Evolutionary conservation across 2,329 filamentous ascomycete species (phyloP), one percentile per base, ranked within the genome.

Genomic region (Epichloe hybrida): DNA sequence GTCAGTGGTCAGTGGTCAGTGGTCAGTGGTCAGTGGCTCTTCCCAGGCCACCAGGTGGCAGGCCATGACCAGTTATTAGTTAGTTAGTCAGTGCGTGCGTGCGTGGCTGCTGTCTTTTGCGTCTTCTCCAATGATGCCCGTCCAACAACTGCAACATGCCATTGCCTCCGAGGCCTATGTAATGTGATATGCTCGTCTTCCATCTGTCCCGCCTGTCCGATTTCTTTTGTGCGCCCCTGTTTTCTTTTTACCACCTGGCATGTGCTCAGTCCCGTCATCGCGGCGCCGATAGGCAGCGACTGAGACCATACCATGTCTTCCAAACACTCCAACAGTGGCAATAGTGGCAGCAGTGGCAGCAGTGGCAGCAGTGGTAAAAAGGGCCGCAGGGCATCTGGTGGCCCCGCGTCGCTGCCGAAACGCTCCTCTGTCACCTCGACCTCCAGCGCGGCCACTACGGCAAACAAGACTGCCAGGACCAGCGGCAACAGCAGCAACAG

Each of bases 231-330:
- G 4, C 17, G 9, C 3, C 35, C 13, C 9, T 34, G 55, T 43
- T 20, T 20, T 23, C n/a, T 38, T 36, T 20, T 39, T 37, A 21
- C 48, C 17, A 34, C 34, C 15, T 43, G 48, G 41, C 50, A 62
- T 64, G 62, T 58, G 56, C 55, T 48, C 55, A 53, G 50, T 55
- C 52, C 55, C 51, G 39, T 52, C 53, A 50, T 50, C 49, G 53
- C 55, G 55, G 52, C 61, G 59, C 62, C 59, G 56, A 57, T 59
- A 61, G 61, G 52, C 57, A 61, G 60, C 59, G 55, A 59, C 54
- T n/a, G 60, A 43, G 38, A 57, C 53, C 49, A n/a, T n/a, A n/a
- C n/a, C n/a, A 53, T 51, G 54, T 44, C 46, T 8, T 55, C 57
- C 50, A 53, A 59, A 53, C 9, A n/a, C n/a, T 55, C 60, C 54